Evolutionary conservation across 177 flowering plant genomes (phyloP).

Genomic region (Vitis hybrid): DNA sequence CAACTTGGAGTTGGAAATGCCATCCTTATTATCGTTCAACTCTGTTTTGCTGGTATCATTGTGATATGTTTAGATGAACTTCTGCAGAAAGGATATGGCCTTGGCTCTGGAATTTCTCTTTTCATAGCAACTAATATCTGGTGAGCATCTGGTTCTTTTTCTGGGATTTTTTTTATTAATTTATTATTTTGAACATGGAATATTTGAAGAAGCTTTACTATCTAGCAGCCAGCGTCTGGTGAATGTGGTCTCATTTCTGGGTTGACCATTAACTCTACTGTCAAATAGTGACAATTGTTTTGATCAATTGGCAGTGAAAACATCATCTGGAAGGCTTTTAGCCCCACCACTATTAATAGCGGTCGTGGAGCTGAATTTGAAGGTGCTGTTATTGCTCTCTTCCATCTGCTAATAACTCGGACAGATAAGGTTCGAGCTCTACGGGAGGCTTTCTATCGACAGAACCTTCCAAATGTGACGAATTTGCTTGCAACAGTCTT

Average conservation of each 20-base stretch:
- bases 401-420: slow-evolving; percentile 83
- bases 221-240: too few relatives aligned
- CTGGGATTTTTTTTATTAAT: neutral
- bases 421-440: slow-evolving; percentile 89
- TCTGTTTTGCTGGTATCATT: slow-evolving; percentile 74
- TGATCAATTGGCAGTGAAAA: slow-evolving; percentile 60
- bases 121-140: slow-evolving; percentile 88
- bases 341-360: slow-evolving; percentile 95
- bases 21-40: slow-evolving; percentile 72
- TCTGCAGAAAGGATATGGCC: slow-evolving; percentile 83
- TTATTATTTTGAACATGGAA: too few relatives aligned
- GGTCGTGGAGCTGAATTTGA: slow-evolving; percentile 98
- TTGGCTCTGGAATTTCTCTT: slow-evolving; percentile 77
- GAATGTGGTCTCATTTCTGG: too few relatives aligned
- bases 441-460: slow-evolving; percentile 95
- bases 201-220: too few relatives aligned
- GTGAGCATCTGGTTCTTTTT: slow-evolving; percentile 24
- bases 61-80: slow-evolving; percentile 80
- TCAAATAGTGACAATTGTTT: neutral
- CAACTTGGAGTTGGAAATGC: slow-evolving; percentile 95
- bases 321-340: slow-evolving; percentile 95
- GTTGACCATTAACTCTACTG: neutral
- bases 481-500: slow-evolving; percentile 86
- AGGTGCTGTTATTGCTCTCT: slow-evolving; percentile 90
- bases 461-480: slow-evolving; percentile 93